Evolutionary conservation across 2,329 filamentous ascomycete species (phyloP).

Genomic region (Amylocarpus encephaloides): DNA sequence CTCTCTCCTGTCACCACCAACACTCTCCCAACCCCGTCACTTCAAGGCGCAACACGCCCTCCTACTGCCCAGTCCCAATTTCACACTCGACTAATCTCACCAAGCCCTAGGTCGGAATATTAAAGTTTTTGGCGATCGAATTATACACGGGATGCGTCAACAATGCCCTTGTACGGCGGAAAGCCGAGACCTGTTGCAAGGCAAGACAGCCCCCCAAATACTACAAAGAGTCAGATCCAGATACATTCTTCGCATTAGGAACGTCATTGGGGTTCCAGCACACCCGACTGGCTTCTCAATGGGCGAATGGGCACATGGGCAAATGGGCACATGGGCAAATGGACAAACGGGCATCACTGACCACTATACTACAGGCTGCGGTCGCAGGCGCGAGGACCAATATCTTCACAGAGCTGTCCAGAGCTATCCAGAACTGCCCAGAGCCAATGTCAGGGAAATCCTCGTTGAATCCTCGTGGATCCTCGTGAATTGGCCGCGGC

Average conservation of each 20-base stretch:
- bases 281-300: background rate
- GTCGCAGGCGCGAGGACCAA: constrained; percentile 18
- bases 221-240: constrained; percentile 25
- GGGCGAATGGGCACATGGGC: no score
- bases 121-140: constrained; percentile 1
- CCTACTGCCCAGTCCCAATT: background rate
- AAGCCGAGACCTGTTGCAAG: background rate
- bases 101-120: background rate
- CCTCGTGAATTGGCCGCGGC: constrained; percentile 8
- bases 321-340: no score
- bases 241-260: constrained; percentile 4
- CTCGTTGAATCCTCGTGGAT: no score
- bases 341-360: constrained; percentile 24
- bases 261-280: constrained; percentile 1
- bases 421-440: constrained; percentile 19
- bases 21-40: background rate
- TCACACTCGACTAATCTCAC: background rate
- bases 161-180: background rate
- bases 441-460: constrained; percentile 20
- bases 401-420: constrained; percentile 8
- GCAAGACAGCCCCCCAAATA: constrained; percentile 14
- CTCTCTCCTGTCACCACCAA: background rate
- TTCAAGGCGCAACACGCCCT: background rate
- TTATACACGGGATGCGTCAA: constrained; percentile 3
- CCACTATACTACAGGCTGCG: constrained; percentile 30